Evolutionary conservation across 768 basidiomycete genomes (phyloP).

Genomic region (Naematelia aurantialba): DNA sequence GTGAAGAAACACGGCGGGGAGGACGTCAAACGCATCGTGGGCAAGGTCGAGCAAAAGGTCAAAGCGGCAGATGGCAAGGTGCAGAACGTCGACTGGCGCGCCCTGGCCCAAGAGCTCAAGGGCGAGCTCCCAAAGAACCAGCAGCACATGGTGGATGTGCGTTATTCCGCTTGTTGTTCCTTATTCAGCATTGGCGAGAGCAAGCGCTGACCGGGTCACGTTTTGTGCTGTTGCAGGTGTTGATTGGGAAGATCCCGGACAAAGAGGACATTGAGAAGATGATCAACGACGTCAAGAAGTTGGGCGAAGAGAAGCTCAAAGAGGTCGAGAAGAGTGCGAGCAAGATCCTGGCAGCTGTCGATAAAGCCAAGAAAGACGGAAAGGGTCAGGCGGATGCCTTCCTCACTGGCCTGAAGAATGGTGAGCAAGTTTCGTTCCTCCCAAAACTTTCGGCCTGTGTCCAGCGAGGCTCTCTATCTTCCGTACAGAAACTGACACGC

Average conservation of each 20-base stretch:
- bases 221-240: conserved; percentile 23
- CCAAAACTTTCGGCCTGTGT: neutral
- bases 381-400: conserved; percentile 44
- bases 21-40: conserved; percentile 43
- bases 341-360: conserved; percentile 41
- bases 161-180: conserved; percentile 9
- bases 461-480: neutral
- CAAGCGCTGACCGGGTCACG: conserved; percentile 2
- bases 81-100: conserved; percentile 46
- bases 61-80: conserved; percentile 46
- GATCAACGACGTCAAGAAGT: conserved; percentile 42
- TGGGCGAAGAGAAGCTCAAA: conserved; percentile 42
- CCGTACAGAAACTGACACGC: neutral
- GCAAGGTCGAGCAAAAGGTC: conserved; percentile 43
- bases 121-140: conserved; percentile 37
- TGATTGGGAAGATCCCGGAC: conserved; percentile 35
- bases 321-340: conserved; percentile 43
- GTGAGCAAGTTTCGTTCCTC: conserved; percentile 22
- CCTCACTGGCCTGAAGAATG: conserved; percentile 42
- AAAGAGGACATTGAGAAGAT: conserved; percentile 36
- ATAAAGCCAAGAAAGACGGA: conserved; percentile 46
- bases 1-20: conserved; percentile 46
- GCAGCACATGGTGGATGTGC: conserved; percentile 43
- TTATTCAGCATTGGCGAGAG: neutral
- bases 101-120: conserved; percentile 39